phyloP scores from a whole-genome alignment of 768 basidiomycete species.

The Suillus hirtellus region DNA sequence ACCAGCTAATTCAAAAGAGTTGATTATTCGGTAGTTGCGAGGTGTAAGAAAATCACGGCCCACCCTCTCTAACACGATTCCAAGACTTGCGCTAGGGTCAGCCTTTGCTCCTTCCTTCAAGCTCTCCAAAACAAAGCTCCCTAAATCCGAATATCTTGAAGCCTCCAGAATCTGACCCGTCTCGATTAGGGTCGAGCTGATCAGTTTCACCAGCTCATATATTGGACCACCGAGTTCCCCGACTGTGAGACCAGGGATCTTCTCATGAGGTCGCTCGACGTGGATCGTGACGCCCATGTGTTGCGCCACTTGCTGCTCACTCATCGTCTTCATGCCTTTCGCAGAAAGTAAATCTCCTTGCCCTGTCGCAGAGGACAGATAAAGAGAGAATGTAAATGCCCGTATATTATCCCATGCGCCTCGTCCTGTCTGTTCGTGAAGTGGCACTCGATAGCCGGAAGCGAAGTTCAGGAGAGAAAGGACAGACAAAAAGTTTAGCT shows the following conservation, averaged over 20 bases:
- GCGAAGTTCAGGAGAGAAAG: constrained; percentile 83
- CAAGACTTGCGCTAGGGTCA: constrained; percentile 42
- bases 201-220: constrained; percentile 69
- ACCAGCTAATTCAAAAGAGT: constrained; percentile 51
- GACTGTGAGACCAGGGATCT: constrained; percentile 66
- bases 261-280: constrained; percentile 68
- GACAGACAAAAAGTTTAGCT: constrained; percentile 80
- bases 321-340: constrained; percentile 58
- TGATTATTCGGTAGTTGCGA: constrained; percentile 10
- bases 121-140: constrained; percentile 70
- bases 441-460: constrained; percentile 73
- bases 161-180: constrained; percentile 67
- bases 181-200: constrained; percentile 64
- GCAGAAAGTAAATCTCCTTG: constrained; percentile 63
- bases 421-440: constrained; percentile 71
- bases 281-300: constrained; percentile 72
- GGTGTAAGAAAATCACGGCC: constrained; percentile 18
- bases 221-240: constrained; percentile 77
- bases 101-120: constrained; percentile 53
- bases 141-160: constrained; percentile 67
- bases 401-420: constrained; percentile 86
- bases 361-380: constrained; percentile 60
- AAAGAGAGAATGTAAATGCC: constrained; percentile 70
- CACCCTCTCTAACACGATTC: constrained; percentile 65
- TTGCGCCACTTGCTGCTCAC: constrained; percentile 62